phyloP scores from a whole-genome alignment of 73 alveolate genomes.

The Diophrys appendiculata region DNA sequence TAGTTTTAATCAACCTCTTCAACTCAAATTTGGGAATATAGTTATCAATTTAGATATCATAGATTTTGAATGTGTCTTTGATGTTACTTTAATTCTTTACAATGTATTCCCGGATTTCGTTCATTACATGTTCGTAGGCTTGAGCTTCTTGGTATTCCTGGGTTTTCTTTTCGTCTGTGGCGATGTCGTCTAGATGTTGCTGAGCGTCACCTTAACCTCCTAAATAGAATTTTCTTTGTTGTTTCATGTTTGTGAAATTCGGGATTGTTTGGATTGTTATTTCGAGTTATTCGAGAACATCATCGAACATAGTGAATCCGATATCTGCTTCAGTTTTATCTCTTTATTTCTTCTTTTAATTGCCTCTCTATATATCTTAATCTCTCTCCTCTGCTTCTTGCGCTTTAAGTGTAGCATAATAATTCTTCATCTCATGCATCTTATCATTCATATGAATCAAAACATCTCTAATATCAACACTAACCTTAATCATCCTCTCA shows the following conservation, averaged over 20 bases:
- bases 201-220: constrained; percentile 24
- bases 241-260: constrained; percentile 2
- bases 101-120: constrained; percentile 40
- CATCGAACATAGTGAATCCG: neutral
- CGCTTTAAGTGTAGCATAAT: constrained; percentile 15
- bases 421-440: constrained; percentile 30
- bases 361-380: constrained; percentile 36
- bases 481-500: constrained; percentile 17
- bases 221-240: constrained; percentile 22
- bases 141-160: too few species aligned
- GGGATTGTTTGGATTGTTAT: constrained; percentile 27
- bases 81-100: constrained; percentile 16
- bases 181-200: too few species aligned
- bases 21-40: constrained; percentile 19
- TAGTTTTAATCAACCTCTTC: constrained; percentile 18
- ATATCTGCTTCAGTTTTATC: neutral
- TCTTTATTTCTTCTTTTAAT: constrained; percentile 9
- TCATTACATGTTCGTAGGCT: too few species aligned
- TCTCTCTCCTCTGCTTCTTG: constrained; percentile 27
- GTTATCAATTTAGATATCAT: constrained; percentile 19
- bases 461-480: constrained; percentile 25
- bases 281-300: constrained; percentile 7
- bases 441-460: constrained; percentile 47
- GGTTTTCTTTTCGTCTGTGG: too few species aligned
- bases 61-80: constrained; percentile 35